Base-by-base conservation (phyloP, 345 rosid genomes). In the Cochlearia excelsa region DNA sequence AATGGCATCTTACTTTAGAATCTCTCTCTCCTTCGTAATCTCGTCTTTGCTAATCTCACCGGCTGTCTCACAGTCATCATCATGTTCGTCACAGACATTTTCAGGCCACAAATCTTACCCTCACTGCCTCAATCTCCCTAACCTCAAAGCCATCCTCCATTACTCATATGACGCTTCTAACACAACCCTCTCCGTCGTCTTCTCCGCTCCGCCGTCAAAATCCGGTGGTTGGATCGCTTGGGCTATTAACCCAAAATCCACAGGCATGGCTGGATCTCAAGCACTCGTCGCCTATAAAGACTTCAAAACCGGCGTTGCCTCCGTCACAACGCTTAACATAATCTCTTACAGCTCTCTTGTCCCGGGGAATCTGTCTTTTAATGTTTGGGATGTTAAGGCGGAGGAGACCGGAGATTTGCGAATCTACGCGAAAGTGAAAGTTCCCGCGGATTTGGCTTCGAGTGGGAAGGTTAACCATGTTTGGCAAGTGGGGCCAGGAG, bases 401-500 rank as follows among this genome's bases (percentile, higher is more conserved):
- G 94, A 82, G 65, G 80, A 67, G 5, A 67, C 37, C 33, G 71
- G 71, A 27, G 89, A 46, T 4, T 56, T 81, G 75, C 72, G 65
- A 27, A 67, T 90, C 23, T 90, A 78, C 28, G 97, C 82, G 30
- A 78, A 73, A 10, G 54, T 90, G 38, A 79, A 87, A 66, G 74
- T 90, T 40, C 86, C 97, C 53, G 79, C 75, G 40, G 72, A 72
- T 38, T 71, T 77, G 26, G 80, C 74, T 28, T 74, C 77, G n/a
- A 67, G 46, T 5, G 80, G 79, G 38, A 73, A 70, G 37, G 56
- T 85, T 3, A 82, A 91, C 66, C 94, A 87, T 73, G 86, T 88
- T 6, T 91, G 98, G 98, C 94, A 91, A 64, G 79, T 88, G 0
- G 98, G 95, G 27, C 82, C 89, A 23, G 30, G 54, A 5, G 65